These are phyloP conservation scores for Platanthera guangdongensis DNA, from an alignment of 106 monocot species.

Conservation along the genomic window DNA sequence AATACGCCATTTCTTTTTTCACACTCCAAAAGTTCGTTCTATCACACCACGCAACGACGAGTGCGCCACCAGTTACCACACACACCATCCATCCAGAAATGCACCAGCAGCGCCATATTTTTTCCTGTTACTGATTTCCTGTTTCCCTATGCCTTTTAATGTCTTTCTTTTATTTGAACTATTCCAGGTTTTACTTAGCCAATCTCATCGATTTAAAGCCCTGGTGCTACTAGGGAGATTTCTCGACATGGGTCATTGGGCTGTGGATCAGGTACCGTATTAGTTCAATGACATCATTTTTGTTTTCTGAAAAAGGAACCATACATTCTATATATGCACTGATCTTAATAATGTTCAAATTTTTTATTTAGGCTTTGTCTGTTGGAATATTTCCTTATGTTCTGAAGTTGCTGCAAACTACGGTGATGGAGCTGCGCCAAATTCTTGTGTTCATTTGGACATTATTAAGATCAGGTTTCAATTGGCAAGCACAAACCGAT, in stretches of 20 bases:
- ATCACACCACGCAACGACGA: no score
- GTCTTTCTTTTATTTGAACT: background rate
- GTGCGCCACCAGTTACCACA: background rate
- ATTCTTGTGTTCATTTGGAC: conserved; percentile 99
- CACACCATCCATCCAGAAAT: background rate
- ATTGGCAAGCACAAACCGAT: no score
- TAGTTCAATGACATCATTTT: background rate
- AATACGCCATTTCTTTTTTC: no score
- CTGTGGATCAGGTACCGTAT: conserved; percentile 75
- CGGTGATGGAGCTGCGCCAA: conserved; percentile 71
- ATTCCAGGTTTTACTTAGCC: conserved; percentile 84
- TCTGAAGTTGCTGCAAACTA: conserved; percentile 86
- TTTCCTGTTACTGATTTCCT: background rate
- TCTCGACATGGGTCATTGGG: conserved; percentile 98
- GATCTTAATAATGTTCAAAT: background rate
- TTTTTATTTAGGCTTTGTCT: conserved; percentile 63
- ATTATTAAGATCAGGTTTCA: no score
- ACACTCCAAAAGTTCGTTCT: no score
- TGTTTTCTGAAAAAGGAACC: background rate
- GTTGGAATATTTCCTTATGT: conserved; percentile 98
- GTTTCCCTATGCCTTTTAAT: background rate
- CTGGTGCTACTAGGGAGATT: conserved; percentile 95
- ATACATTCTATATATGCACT: background rate
- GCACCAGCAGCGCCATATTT: background rate
- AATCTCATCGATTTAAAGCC: conserved; percentile 88